Evolutionary conservation across 176 grass and related monocot genomes (phyloP), one percentile per base, ranked within the genome.

Genomic region (Raddia distichophylla): DNA sequence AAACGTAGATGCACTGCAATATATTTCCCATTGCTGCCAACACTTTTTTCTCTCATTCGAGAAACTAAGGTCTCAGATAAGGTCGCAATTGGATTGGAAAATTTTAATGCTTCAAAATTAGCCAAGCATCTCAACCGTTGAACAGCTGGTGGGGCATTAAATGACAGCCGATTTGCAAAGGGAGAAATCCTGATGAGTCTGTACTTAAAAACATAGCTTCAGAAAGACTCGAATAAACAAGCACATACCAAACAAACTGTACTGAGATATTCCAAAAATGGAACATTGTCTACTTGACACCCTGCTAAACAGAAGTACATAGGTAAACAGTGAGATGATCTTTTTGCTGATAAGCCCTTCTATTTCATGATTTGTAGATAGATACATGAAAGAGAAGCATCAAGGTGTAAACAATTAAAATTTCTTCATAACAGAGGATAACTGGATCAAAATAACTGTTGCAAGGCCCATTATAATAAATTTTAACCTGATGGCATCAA

Each of bases 151-250:
- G 95, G 95, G 45, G 92, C 92, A 93, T 95, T 88, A 34, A 98
- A 98, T 43, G 95, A 98, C 54, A 98, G 87, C 59, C 95, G 92
- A 70, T 98, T 98, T 61, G 95, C 95, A 82, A 98, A 98, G 32
- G 95, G 95, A 79, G 90, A 98, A 86, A 98, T 93, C 78, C 95
- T 93, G 86, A 98, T 87, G 76, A 98, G 73, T 86, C 95, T 98
- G 88, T 47, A 76, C 51, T 87, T 71, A 63, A 60, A 37, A 82
- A 34, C 73, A 78, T 73, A 74, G 5, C 67, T 83, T 88, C 32
- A 88, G 68, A 59, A 78, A 78, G 13, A 79, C 2, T 66, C 45
- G 6, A 32, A 66, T 66, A 22, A 64, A 14, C 10, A 14, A 47
- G 67, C 17, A 58, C 57, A 56, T 72, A n/a, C n/a, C 12, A 20